Evolutionary conservation across 2,329 filamentous ascomycete genomes (phyloP).

Genomic region (Cladobotryum protrusum): DNA sequence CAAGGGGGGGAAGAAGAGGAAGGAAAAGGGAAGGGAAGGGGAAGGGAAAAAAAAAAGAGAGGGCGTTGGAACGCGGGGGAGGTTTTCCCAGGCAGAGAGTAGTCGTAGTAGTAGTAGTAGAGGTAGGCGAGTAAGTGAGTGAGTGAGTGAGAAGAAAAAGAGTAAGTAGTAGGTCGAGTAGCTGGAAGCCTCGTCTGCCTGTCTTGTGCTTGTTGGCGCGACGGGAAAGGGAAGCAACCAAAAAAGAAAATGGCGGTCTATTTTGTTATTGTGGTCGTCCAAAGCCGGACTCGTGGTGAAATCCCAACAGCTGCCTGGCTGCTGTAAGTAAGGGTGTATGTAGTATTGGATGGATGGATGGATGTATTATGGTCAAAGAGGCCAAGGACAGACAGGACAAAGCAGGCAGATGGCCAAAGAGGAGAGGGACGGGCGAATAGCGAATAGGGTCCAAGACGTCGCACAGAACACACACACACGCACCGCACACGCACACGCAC

Average conservation of each 20-base stretch:
- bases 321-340: too few relatives aligned
- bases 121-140: too few relatives aligned
- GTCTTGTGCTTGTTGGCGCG: background rate
- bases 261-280: constrained; percentile 4
- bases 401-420: background rate
- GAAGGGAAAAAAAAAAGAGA: background rate
- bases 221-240: constrained; percentile 4
- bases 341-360: too few relatives aligned
- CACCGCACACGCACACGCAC: too few relatives aligned
- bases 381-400: background rate
- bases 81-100: constrained; percentile 7
- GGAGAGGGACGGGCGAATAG: background rate
- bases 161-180: background rate
- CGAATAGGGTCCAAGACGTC: constrained; percentile 11
- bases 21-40: constrained; percentile 14
- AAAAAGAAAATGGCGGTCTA: constrained; percentile 12
- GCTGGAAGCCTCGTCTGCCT: too few relatives aligned
- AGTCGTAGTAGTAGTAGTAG: background rate
- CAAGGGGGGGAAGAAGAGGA: constrained; percentile 21
- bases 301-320: constrained; percentile 13
- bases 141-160: background rate
- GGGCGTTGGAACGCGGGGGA: constrained; percentile 6
- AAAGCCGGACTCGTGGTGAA: constrained; percentile 4
- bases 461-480: constrained; percentile 3
- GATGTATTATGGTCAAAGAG: constrained; percentile 11